Evolutionary conservation across 805 yeast genomes (phyloP), one percentile per base, ranked within the genome.

Genomic region (Hanseniaspora pseudoguilliermondii): DNA sequence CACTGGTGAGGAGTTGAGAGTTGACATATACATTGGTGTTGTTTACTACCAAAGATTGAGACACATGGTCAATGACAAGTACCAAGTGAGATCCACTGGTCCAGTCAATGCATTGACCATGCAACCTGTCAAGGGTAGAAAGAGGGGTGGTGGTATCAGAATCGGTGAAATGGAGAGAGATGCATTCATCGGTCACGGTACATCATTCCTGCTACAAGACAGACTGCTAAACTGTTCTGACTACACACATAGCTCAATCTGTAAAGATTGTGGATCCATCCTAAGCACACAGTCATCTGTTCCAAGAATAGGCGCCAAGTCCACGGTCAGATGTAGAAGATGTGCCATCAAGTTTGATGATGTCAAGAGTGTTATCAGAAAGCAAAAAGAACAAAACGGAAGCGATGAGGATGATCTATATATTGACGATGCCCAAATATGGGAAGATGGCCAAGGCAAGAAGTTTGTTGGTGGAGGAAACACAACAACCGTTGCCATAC

Each of bases 91-190:
- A 74, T 87, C 97, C 5, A 93, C 98, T 18, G 98, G 98, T 67
- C 97, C 97, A 7, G 97, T 93, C 29, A 91, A 91, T 71, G 81
- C 93, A 39, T 78, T 93, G 69, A 93, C 97, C 18, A 89, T 91
- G 97, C 98, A 93, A 77, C 98, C 98, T 42, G 98, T 93, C 57
- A 93, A 93, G 75, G 98, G 98, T 66, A 84, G 98, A 75, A 93
- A 93, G 83, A 82, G 97, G 75, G 82, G 85, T 61, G 98, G 98
- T 73, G 98, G 98, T 84, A 93, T 93, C 63, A 95, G 98, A 78
- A 95, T 93, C 41, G 98, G 98, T 70, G 98, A 93, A 72, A 93
- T 93, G 98, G 98, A 93, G 74, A 86, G 98, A 74, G 98, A 93
- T 78, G 98, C 98, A 2, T 76, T 93, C 64, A 89, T 93, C 70